Evolutionary conservation across 352 stramenopile species (phyloP).

Genomic region (Pelagophyceae sp.): DNA sequence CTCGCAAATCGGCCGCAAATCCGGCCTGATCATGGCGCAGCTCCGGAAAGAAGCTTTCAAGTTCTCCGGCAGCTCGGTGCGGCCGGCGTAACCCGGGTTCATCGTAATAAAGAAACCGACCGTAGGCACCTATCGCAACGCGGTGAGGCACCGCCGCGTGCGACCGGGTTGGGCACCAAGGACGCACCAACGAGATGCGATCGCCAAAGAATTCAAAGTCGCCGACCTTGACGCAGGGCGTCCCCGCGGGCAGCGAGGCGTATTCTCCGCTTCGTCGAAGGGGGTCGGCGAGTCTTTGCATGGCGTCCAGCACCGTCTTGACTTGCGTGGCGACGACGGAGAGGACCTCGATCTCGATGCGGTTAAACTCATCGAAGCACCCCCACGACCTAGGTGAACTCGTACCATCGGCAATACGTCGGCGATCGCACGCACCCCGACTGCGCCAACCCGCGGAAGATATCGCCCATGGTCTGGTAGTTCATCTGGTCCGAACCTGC

Average conservation of each 20-base stretch:
- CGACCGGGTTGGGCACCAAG: too few species aligned
- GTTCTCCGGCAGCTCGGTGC: constrained; percentile 79
- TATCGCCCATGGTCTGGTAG: constrained; percentile 80
- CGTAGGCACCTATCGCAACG: too few species aligned
- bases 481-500: constrained; percentile 69
- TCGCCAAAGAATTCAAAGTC: constrained; percentile 78
- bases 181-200: constrained; percentile 62
- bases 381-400: constrained; percentile 83
- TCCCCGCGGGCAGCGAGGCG: constrained; percentile 32
- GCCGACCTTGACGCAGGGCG: constrained; percentile 41
- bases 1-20: constrained; percentile 79
- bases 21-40: constrained; percentile 80
- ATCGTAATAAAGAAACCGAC: constrained; percentile 86
- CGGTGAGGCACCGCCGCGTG: too few species aligned
- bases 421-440: too few species aligned
- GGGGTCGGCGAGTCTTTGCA: constrained; percentile 28
- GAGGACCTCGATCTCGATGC: constrained; percentile 83
- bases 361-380: constrained; percentile 93
- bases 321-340: constrained; percentile 80
- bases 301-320: constrained; percentile 75
- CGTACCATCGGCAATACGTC: constrained; percentile 70
- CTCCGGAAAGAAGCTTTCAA: constrained; percentile 79
- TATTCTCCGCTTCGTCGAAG: too few species aligned
- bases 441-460: constrained; percentile 70
- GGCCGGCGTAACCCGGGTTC: constrained; percentile 80